Base-by-base conservation (phyloP, 352 stramenopile genomes). In the Pythium phragmiticola region DNA sequence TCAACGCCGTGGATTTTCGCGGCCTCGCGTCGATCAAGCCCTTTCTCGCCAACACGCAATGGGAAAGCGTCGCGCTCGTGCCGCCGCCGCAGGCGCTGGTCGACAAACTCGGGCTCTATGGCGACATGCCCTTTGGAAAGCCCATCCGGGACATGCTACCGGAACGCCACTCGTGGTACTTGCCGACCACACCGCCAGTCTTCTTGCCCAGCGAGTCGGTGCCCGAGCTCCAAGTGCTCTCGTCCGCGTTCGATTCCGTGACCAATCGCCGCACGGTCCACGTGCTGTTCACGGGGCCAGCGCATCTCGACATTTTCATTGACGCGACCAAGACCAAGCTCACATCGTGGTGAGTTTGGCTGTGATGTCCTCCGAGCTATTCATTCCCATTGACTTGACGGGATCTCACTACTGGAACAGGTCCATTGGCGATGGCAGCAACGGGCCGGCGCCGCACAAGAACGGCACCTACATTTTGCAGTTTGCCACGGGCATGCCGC, bases 401-500 rank as follows among this genome's bases (percentile, higher is more conserved):
- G 4, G 26, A 36, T 19, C 0, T 23, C 50, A 42, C 37, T 57
- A 56, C 14, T 60, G 17, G 36, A 9, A 47, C 4, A 90, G 80
- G 81, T 92, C 84, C 7, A 80, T 90, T 54, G 81, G 84, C 33
- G 82, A 89, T 7, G 84, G 82, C 42, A 63, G 75, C 16, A 81
- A 84, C 23, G 84, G 76, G 26, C 81, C 81, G 0, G 77, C 76
- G 4, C 75, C 68, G 17, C 70, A 83, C 37, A 78, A 81, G 28
- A 74, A 89, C 52, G 84, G 87, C 57, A 77, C 75, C 17, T 92
- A 92, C 58, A 87, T 92, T 47, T 65, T 92, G 47, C 84, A 92
- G 58, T 87, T 92, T 47, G 78, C 77, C 46, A 87, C 75, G 7
- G 84, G 84, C 21, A 72, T 64, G 6, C 57, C 84, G 36, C 78